These are phyloP conservation scores for Alectoria sarmentosa DNA, from an alignment of 495 filamentous ascomycete genomes.

Conservation along the genomic window DNA sequence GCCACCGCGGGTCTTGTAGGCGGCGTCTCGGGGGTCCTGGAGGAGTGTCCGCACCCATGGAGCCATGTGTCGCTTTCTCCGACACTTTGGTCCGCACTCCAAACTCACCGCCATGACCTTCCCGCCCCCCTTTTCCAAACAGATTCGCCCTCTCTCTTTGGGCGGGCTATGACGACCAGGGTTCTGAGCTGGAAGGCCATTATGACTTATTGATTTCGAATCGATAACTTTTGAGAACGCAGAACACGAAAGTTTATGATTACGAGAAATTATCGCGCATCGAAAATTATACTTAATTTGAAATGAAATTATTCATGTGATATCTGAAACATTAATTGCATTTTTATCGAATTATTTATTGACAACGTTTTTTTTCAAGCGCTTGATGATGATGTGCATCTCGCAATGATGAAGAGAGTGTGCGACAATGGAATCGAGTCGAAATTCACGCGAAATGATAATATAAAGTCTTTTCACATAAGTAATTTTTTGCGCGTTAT, in stretches of 20 bases:
- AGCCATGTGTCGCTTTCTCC: slow-evolving; percentile 60
- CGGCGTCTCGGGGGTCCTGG: too few species aligned
- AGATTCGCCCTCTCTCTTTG: too few species aligned
- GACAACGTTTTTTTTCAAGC: slow-evolving; percentile 97
- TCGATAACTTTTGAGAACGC: slow-evolving; percentile 98
- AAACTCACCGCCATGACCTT: too few species aligned
- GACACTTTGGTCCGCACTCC: slow-evolving; percentile 86
- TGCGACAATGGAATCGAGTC: slow-evolving; percentile 67
- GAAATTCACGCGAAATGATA: slow-evolving; percentile 62
- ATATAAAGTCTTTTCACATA: slow-evolving; percentile 85
- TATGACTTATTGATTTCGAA: slow-evolving; percentile 95
- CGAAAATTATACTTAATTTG: slow-evolving; percentile 93
- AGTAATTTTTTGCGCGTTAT: slow-evolving; percentile 27
- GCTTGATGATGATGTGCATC: slow-evolving; percentile 94
- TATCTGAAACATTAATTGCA: slow-evolving; percentile 99
- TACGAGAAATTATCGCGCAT: slow-evolving; percentile 91
- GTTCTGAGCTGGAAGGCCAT: too few species aligned
- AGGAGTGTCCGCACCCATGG: slow-evolving; percentile 51
- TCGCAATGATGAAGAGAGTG: slow-evolving; percentile 99
- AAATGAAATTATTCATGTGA: slow-evolving; percentile 98
- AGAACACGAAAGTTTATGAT: slow-evolving; percentile 97
- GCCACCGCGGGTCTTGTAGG: too few species aligned
- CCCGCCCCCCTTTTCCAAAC: too few species aligned
- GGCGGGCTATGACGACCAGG: too few species aligned
- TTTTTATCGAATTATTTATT: slow-evolving; percentile 97